Evolutionary conservation across 495 filamentous ascomycete species (phyloP), one percentile per base, ranked within the genome.

Genomic region (Trichoderma parareesei): DNA sequence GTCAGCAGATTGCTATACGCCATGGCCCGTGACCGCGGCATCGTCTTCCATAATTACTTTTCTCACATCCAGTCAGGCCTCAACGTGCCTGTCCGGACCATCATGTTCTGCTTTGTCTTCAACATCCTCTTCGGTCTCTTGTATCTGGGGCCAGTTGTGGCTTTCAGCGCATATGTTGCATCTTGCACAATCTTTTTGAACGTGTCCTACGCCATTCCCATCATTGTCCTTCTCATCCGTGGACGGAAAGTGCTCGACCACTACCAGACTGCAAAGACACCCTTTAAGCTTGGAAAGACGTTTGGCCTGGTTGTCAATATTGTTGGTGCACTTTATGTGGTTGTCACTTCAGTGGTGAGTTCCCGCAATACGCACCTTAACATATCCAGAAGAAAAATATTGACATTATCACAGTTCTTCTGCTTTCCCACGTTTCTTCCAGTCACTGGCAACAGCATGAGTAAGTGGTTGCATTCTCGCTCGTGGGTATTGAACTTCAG

Each of bases 21-120:
- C 0, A 85, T 86, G 67, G 78, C 83, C n/a, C 77, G 84, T n/a
- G 84, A 86, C 64, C 80, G 80, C 65, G 83, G 84, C 4, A 73
- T 85, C 3, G 77, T 79, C 0, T 72, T 67, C 63, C 80, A 76
- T 66, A 62, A 71, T 43, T 76, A 69, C 63, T 75, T 73, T 60
- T 67, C 71, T 0, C 71, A 73, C 55, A 75, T 73, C 20, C 48
- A 57, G 4, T 69, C 71, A 16, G 38, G 62, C 16, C 69, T 75
- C 2, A 53, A 73, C 53, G 73, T 75, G 11, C 73, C 73, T 0
- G 71, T 73, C 2, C 73, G 71, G 35, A 72, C 73, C n/a, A 70
- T 75, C 20, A 46, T 71, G 38, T 61, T 75, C 53, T 73, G 70
- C 33, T 73, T 67, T 49, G 70, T 68, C 13, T 73, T 75, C 70